A percentile compares a stretch with the other conserved stretches of the same genome.
phyloP scores from a whole-genome alignment of 441 rosid genomes.

The Adansonia madagascariensis region DNA sequence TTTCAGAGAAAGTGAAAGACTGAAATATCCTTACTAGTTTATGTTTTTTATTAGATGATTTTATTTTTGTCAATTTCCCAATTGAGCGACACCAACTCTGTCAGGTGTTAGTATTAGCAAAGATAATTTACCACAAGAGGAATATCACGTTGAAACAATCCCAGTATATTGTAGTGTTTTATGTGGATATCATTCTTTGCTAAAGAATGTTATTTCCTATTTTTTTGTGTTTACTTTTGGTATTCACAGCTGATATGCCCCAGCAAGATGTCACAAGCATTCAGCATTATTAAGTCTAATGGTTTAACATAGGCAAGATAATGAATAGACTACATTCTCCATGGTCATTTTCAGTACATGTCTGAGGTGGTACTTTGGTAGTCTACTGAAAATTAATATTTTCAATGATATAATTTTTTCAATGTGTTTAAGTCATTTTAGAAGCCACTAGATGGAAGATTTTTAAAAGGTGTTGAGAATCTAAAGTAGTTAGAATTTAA shows the following conservation, averaged over 20 bases:
- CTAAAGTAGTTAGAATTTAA: not conserved
- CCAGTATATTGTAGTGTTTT: not conserved
- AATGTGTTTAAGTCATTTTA: not conserved
- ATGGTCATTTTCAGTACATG: not conserved
- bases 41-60: not conserved
- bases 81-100: not conserved
- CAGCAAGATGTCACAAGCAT: not conserved
- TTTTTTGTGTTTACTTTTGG: not conserved
- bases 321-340: not conserved
- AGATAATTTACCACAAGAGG: not conserved
- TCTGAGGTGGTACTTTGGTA: not conserved
- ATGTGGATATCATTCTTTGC: not conserved
- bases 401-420: not conserved
- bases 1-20: not conserved
- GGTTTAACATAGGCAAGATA: not conserved
- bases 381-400: not conserved
- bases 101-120: not conserved
- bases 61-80: not conserved
- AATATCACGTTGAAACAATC: not conserved
- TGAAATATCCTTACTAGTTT: not conserved
- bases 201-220: not conserved
- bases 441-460: not conserved
- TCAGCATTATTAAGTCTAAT: not conserved
- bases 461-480: not conserved
- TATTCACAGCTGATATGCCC: not conserved